Conservation (phyloP, 345 rosid genomes). For the Dimocarpus longan region DNA sequence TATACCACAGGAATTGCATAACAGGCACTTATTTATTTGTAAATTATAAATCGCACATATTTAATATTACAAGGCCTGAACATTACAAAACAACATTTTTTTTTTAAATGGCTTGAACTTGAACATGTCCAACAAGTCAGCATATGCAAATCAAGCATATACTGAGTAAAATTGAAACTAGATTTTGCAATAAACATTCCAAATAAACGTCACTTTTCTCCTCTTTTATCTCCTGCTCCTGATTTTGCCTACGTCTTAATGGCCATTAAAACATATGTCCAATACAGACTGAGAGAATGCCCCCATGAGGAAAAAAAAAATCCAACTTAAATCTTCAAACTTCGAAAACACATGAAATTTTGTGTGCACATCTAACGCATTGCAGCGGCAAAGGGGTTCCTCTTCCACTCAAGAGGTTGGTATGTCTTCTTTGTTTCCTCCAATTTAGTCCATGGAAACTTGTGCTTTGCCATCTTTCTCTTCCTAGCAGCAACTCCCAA, state of each 20-base stretch:
- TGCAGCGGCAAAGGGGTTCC: constrained; percentile 57
- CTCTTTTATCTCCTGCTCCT: not conserved
- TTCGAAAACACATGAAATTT: not conserved
- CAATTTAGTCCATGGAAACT: constrained; percentile 53
- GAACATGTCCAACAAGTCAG: constrained; percentile 13
- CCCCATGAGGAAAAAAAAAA: not conserved
- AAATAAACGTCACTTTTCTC: not conserved
- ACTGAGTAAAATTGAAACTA: constrained; percentile 8
- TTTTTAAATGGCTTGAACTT: constrained; percentile 12
- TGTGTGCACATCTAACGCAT: constrained; percentile 26
- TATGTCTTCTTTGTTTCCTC: constrained; percentile 38
- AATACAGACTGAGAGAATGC: not conserved
- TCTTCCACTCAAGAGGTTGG: constrained; percentile 50
- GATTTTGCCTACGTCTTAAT: constrained; percentile 7
- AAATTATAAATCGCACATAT: not conserved
- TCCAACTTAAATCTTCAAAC: constrained; percentile 6
- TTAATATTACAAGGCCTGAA: not conserved
- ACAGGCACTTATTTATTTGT: constrained; percentile 14
- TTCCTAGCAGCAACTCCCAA: constrained; percentile 56
- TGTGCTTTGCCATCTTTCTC: constrained; percentile 64
- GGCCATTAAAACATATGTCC: not conserved
- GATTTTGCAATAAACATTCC: constrained; percentile 5
- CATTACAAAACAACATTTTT: not conserved
- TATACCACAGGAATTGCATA: not conserved
- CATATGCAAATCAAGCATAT: constrained; percentile 8